A percentile compares a stretch with the other conserved stretches of the same genome.
Conservation (phyloP, 495 filamentous ascomycete genomes). For the Penicillium diatomitis region DNA sequence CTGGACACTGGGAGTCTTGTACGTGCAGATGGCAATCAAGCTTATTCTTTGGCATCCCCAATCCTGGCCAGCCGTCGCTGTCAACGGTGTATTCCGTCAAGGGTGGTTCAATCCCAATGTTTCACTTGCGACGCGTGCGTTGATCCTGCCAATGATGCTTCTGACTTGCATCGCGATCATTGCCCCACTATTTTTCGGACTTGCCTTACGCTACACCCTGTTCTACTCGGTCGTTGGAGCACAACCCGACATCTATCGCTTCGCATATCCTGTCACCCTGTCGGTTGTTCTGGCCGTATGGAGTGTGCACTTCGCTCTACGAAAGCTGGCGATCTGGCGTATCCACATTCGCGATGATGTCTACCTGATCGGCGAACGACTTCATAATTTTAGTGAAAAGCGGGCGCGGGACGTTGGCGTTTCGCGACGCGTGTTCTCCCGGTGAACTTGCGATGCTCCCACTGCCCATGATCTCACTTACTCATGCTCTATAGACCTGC, state of each 20-base stretch:
- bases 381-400: conserved; percentile 83
- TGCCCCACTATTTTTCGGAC: conserved; percentile 46
- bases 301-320: conserved; percentile 32
- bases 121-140: conserved; percentile 65
- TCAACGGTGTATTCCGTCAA: conserved; percentile 63
- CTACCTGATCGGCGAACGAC: conserved; percentile 84
- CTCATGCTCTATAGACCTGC: no score
- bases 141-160: conserved; percentile 63
- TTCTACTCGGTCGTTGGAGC: conserved; percentile 34
- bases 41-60: conserved; percentile 53
- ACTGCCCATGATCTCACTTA: no score
- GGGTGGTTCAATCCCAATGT: conserved; percentile 79
- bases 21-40: conserved; percentile 76
- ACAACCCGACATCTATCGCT: conserved; percentile 55
- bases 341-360: conserved; percentile 84
- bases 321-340: conserved; percentile 65
- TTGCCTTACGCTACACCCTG: conserved; percentile 32
- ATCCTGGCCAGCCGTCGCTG: conserved; percentile 62
- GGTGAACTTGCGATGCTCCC: conserved; percentile 8
- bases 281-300: conserved; percentile 36
- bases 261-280: conserved; percentile 57
- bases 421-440: conserved; percentile 30
- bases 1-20: conserved; percentile 90
- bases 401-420: conserved; percentile 34
- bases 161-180: conserved; percentile 50